Evolutionary conservation across 108 stramenopile species (phyloP).

Genomic region (Craspedostauros australis): DNA sequence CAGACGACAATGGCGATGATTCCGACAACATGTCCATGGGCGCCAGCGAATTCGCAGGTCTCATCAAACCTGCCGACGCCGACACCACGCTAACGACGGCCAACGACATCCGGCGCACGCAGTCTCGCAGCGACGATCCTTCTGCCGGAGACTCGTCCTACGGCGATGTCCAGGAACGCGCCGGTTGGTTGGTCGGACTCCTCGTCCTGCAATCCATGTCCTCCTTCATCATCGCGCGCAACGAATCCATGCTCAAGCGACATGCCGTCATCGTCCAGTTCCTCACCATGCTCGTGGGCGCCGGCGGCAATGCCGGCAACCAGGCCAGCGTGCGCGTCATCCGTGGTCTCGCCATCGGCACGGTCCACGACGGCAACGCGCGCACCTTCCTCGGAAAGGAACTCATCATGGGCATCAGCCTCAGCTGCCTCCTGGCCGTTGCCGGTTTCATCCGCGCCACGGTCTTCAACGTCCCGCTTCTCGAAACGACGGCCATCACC

Average conservation of each 20-base stretch:
- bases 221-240: slow-evolving; percentile 78
- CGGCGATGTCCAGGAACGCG: slow-evolving; percentile 56
- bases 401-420: slow-evolving; percentile 48
- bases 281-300: slow-evolving; percentile 90
- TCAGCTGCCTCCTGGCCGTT: slow-evolving; percentile 55
- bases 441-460: slow-evolving; percentile 66
- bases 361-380: slow-evolving; percentile 35
- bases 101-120: neutral
- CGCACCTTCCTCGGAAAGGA: slow-evolving; percentile 43
- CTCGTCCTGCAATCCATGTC: slow-evolving; percentile 77
- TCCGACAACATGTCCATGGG: no score
- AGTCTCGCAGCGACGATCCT: neutral
- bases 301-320: slow-evolving; percentile 90
- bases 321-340: slow-evolving; percentile 88
- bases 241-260: slow-evolving; percentile 69
- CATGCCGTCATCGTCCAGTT: slow-evolving; percentile 86
- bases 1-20: no score
- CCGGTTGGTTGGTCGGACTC: slow-evolving; percentile 84
- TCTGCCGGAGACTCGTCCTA: slow-evolving; percentile 20
- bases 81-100: neutral
- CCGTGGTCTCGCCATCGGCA: slow-evolving; percentile 72
- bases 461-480: slow-evolving; percentile 50
- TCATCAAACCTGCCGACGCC: neutral
- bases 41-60: no score
- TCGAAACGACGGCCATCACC: slow-evolving; percentile 77